These are phyloP conservation scores for Rhizodiscina lignyota DNA, from an alignment of 495 filamentous ascomycete species.

Conservation along the genomic window DNA sequence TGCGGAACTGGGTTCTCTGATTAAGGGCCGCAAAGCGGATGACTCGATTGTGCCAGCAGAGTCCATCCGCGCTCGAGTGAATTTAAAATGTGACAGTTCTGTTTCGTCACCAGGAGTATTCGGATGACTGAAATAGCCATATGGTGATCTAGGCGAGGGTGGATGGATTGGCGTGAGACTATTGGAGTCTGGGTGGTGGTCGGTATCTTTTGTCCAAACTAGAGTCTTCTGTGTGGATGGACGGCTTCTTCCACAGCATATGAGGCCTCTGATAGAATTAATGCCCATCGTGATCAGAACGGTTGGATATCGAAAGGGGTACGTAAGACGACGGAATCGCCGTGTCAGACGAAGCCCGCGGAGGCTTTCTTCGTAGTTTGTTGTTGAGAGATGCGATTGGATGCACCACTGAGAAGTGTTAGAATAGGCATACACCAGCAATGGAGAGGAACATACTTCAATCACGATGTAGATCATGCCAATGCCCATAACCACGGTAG, in stretches of 20 bases:
- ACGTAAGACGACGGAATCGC: slow-evolving; percentile 3
- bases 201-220: background rate
- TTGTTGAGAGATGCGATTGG: slow-evolving; percentile 7
- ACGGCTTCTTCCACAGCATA: no score
- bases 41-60: no score
- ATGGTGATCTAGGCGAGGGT: background rate
- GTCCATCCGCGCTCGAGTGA: no score
- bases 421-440: background rate
- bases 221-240: slow-evolving; percentile 1
- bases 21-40: no score
- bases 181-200: background rate
- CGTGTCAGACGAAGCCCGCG: slow-evolving; percentile 5
- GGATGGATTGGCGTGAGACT: background rate
- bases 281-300: background rate
- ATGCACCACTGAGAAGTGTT: slow-evolving; percentile 4
- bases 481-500: slow-evolving; percentile 14
- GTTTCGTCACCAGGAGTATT: no score
- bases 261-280: background rate
- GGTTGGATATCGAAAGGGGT: slow-evolving; percentile 1
- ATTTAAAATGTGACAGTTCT: no score
- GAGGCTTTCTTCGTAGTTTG: slow-evolving; percentile 1
- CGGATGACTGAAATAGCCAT: no score
- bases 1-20: no score
- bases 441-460: background rate
- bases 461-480: slow-evolving; percentile 20